phyloP scores from a whole-genome alignment of 306 rosid species.

The Rubus parviflorus region DNA sequence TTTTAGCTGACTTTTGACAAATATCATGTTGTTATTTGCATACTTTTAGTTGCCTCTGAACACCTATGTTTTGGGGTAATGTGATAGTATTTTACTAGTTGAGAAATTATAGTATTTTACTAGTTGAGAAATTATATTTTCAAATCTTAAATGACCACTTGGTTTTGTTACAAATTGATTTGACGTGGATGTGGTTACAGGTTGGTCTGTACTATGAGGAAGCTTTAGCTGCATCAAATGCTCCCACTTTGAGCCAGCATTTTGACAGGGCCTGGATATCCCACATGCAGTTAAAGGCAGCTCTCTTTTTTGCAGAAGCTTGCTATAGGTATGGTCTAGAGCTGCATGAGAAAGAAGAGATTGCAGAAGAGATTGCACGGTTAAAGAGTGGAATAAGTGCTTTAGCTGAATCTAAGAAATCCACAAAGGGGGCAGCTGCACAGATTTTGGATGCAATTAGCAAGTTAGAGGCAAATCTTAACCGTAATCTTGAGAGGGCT shows the following conservation, averaged over 20 bases:
- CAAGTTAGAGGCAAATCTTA: conserved; percentile 77
- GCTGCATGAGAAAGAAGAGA: conserved; percentile 90
- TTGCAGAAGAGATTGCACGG: conserved; percentile 92
- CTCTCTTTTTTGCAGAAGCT: conserved; percentile 82
- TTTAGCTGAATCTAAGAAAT: conserved; percentile 66
- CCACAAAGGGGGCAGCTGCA: conserved; percentile 73
- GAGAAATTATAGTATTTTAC: background rate
- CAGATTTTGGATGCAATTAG: conserved; percentile 83
- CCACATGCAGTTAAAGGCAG: conserved; percentile 87
- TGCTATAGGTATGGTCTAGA: conserved; percentile 81
- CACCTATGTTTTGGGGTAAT: background rate
- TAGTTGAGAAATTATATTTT: background rate
- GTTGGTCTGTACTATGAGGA: conserved; percentile 93
- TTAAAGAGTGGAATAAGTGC: conserved; percentile 64
- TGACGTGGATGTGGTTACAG: conserved; percentile 43
- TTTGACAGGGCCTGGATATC: conserved; percentile 86
- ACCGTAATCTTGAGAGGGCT: conserved; percentile 89
- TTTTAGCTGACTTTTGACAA: background rate
- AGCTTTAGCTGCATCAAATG: conserved; percentile 77
- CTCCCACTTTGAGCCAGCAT: conserved; percentile 76
- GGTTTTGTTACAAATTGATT: conserved; percentile 20
- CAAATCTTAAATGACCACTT: background rate
- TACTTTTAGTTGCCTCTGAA: background rate
- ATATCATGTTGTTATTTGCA: too few relatives aligned
- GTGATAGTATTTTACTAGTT: background rate